phyloP scores from a whole-genome alignment of 2,329 filamentous ascomycete genomes.

The Penicillium capsulatum region DNA sequence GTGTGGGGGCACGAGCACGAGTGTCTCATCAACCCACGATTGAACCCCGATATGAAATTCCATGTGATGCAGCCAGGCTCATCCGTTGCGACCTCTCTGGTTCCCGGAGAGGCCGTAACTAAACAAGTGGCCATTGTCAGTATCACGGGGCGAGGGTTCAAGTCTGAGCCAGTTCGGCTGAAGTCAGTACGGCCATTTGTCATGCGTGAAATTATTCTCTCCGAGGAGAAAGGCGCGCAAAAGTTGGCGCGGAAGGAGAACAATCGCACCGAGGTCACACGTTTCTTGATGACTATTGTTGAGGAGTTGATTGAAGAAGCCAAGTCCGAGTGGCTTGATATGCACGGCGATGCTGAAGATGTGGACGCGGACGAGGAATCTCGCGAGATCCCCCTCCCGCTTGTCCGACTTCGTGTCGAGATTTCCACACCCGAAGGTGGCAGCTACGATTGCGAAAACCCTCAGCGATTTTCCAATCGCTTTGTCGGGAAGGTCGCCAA shows the following conservation, averaged over 20 bases:
- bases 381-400: conserved; percentile 65
- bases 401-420: conserved; percentile 87
- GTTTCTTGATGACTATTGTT: conserved; percentile 70
- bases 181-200: conserved; percentile 90
- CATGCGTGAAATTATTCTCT: conserved; percentile 73
- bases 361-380: conserved; percentile 53
- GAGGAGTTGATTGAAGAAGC: conserved; percentile 85
- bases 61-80: conserved; percentile 97
- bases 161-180: conserved; percentile 72
- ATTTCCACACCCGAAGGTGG: conserved; percentile 80
- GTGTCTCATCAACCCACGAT: conserved; percentile 77
- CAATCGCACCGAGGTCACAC: conserved; percentile 75
- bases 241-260: conserved; percentile 75
- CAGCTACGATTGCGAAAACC: conserved; percentile 86
- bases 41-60: conserved; percentile 84
- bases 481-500: conserved; percentile 92
- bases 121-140: conserved; percentile 88
- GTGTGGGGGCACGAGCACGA: conserved; percentile 99
- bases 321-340: conserved; percentile 70
- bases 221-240: conserved; percentile 71
- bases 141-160: conserved; percentile 77
- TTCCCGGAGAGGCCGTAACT: conserved; percentile 80
- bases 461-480: conserved; percentile 89
- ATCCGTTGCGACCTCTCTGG: conserved; percentile 87
- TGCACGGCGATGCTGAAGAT: conserved; percentile 56